These are phyloP conservation scores for Anaeramoeba flamelloides DNA, from an alignment of 78 protist species.

Conservation along the genomic window DNA sequence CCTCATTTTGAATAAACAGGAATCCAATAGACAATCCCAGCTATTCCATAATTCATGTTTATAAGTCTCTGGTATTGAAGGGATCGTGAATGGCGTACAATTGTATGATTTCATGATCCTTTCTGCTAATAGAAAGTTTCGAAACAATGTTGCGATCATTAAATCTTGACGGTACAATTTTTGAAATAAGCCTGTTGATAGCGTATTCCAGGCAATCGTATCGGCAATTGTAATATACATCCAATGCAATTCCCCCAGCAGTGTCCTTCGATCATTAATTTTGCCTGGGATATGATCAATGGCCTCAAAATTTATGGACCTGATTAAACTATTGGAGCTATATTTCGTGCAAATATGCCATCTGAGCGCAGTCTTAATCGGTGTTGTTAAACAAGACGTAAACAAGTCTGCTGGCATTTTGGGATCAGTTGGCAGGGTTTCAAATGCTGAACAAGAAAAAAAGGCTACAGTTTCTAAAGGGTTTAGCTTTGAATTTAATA, in stretches of 20 bases:
- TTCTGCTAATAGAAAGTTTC: slow-evolving; percentile 90
- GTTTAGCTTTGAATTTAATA: too few species aligned
- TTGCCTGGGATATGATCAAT: neutral
- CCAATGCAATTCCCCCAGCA: slow-evolving; percentile 82
- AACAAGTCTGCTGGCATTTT: slow-evolving; percentile 11
- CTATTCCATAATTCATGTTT: slow-evolving; percentile 64
- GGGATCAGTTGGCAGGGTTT: too few species aligned
- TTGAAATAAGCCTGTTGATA: slow-evolving; percentile 73
- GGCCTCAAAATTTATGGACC: neutral
- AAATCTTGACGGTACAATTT: slow-evolving; percentile 78
- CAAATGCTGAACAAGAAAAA: too few species aligned
- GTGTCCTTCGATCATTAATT: neutral
- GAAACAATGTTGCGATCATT: slow-evolving; percentile 71
- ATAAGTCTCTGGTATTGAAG: slow-evolving; percentile 63
- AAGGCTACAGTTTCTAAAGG: too few species aligned
- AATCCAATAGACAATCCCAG: too few species aligned
- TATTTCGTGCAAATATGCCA: too few species aligned
- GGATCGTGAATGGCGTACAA: slow-evolving; percentile 77
- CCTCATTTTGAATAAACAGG: too few species aligned
- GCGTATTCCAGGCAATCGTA: slow-evolving; percentile 91
- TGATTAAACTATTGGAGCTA: neutral
- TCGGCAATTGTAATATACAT: slow-evolving; percentile 95
- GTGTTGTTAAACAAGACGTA: slow-evolving; percentile 5
- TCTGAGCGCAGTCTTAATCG: neutral
- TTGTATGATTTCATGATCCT: slow-evolving; percentile 59